phyloP scores from a whole-genome alignment of 441 rosid species.

The Francoa sonchifolia region DNA sequence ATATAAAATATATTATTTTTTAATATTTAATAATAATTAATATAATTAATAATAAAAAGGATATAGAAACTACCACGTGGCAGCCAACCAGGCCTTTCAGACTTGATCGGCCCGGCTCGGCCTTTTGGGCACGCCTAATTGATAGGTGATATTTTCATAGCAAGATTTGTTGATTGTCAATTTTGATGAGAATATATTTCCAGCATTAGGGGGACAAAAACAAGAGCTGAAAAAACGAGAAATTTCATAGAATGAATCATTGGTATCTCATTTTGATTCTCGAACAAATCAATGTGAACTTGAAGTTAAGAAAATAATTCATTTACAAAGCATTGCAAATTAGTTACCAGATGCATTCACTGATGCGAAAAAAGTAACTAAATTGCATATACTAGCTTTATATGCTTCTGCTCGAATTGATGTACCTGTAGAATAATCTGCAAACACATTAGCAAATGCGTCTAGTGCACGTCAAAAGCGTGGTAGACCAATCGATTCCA shows the following conservation, averaged over 20 bases:
- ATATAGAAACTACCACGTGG: no score
- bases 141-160: neutral
- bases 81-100: no score
- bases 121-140: no score
- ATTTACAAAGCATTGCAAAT: neutral
- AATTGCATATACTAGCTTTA: constrained; percentile 1
- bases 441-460: neutral
- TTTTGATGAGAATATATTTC: constrained; percentile 5
- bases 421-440: neutral
- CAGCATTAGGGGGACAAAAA: neutral
- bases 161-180: neutral
- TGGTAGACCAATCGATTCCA: neutral
- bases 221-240: constrained; percentile 13
- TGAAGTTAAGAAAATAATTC: constrained; percentile 5
- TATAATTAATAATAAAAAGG: no score
- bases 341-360: neutral
- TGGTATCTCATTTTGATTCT: neutral
- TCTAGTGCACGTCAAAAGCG: neutral
- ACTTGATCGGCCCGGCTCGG: no score
- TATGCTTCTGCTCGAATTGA: neutral
- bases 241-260: constrained; percentile 8
- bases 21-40: no score
- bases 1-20: no score
- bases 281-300: constrained; percentile 1
- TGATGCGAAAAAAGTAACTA: neutral